Conservation (phyloP, 225 moss, liverwort and hornwort species). For the Polytrichum formosum region DNA sequence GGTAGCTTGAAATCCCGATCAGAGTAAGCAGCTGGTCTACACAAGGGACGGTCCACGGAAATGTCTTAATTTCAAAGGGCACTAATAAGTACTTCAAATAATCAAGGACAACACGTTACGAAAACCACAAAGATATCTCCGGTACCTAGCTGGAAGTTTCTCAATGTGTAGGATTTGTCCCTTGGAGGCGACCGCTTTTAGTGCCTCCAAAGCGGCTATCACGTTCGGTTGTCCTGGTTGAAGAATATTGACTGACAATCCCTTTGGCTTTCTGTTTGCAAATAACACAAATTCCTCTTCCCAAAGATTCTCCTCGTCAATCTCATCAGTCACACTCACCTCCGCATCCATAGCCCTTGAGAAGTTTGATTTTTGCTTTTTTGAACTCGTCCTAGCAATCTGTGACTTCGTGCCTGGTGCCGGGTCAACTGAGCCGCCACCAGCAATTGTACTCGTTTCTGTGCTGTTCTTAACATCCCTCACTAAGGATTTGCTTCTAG, state of each 20-base stretch:
- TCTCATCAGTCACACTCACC: constrained; percentile 9
- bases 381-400: background rate
- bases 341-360: constrained; percentile 4
- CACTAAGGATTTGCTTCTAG: constrained; percentile 14
- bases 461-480: constrained; percentile 45
- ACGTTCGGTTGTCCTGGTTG: constrained; percentile 13
- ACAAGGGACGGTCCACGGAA: constrained; percentile 12
- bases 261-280: constrained; percentile 3
- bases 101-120: background rate
- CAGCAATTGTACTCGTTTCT: constrained; percentile 22
- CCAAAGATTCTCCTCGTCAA: constrained; percentile 26
- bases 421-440: background rate
- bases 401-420: constrained; percentile 1
- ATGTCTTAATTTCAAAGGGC: background rate
- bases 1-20: constrained; percentile 53
- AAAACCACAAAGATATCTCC: background rate
- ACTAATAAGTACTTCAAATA: no score
- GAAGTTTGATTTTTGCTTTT: background rate
- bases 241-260: constrained; percentile 1
- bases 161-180: constrained; percentile 63
- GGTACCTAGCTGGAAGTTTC: constrained; percentile 43
- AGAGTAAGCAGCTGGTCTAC: constrained; percentile 45
- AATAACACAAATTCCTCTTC: constrained; percentile 38
- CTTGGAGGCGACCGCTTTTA: constrained; percentile 44
- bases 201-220: constrained; percentile 31